Percentiles rank a stretch among this genome's conserved stretches.
These are phyloP conservation scores for Tarenaya hassleriana DNA, from an alignment of 345 rosid species.

Conservation along the genomic window DNA sequence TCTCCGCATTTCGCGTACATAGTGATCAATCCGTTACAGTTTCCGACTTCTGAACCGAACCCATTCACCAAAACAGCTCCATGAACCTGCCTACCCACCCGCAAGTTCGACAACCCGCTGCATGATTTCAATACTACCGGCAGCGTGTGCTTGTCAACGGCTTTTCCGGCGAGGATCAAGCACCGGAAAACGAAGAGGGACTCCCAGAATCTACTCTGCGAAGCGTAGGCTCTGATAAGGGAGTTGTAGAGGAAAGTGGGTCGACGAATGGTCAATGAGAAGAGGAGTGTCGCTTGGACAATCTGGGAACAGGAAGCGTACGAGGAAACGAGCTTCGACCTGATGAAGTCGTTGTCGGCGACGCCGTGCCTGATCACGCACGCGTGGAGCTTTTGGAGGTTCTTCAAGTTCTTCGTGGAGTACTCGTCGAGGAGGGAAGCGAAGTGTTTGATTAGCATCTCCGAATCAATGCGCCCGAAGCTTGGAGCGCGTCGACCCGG, in stretches of 20 bases:
- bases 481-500: too few relatives aligned
- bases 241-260: conserved; percentile 35
- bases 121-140: conserved; percentile 37
- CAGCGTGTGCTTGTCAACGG: conserved; percentile 28
- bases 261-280: conserved; percentile 26
- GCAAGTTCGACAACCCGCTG: conserved; percentile 18
- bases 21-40: conserved; percentile 26
- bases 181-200: conserved; percentile 30
- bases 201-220: conserved; percentile 22
- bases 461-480: not conserved
- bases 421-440: conserved; percentile 22
- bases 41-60: conserved; percentile 24
- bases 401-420: conserved; percentile 18
- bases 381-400: conserved; percentile 32
- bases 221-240: conserved; percentile 33
- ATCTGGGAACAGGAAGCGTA: conserved; percentile 34
- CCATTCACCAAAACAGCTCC: conserved; percentile 23
- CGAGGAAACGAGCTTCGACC: conserved; percentile 31
- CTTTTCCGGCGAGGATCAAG: conserved; percentile 25
- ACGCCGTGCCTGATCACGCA: conserved; percentile 19
- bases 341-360: conserved; percentile 21
- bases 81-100: conserved; percentile 32
- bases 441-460: conserved; percentile 4
- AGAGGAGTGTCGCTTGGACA: conserved; percentile 30
- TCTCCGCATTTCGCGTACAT: conserved; percentile 34